A percentile compares a stretch with the other conserved stretches of the same genome.
Evolutionary conservation across 2,329 filamentous ascomycete genomes (phyloP).

Genomic region (Cladophialophora carrionii): DNA sequence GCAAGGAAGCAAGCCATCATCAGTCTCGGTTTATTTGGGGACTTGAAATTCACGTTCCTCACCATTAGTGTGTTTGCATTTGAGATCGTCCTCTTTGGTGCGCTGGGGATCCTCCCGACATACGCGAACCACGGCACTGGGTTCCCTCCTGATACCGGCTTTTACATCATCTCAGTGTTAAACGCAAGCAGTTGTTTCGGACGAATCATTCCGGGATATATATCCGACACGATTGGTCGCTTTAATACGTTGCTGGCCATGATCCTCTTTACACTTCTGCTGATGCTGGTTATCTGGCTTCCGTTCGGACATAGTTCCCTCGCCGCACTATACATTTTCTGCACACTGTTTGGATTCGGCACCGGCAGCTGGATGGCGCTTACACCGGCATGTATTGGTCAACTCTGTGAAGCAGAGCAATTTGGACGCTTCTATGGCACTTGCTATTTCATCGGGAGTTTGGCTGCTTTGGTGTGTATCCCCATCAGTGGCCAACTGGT

Average conservation of each 20-base stretch:
- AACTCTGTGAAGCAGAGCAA: conserved; percentile 53
- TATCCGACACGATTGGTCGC: conserved; percentile 50
- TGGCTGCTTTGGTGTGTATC: conserved; percentile 52
- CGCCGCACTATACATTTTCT: conserved; percentile 50
- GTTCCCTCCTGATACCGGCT: conserved; percentile 43
- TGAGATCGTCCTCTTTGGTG: conserved; percentile 56
- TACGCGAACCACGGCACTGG: conserved; percentile 49
- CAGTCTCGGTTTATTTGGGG: conserved; percentile 49
- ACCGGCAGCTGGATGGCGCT: conserved; percentile 52
- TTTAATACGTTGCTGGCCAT: conserved; percentile 52
- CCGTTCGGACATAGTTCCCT: conserved; percentile 50
- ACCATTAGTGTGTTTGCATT: conserved; percentile 51
- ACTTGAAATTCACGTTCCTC: conserved; percentile 49
- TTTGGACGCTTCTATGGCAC: conserved; percentile 56
- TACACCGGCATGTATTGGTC: conserved; percentile 50
- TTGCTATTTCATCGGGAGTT: conserved; percentile 52
- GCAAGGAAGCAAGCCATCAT: conserved; percentile 41
- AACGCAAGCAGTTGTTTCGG: conserved; percentile 52
- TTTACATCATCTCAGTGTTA: conserved; percentile 51
- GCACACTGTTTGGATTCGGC: conserved; percentile 55
- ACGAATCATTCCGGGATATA: conserved; percentile 50
- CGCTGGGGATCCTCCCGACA: conserved; percentile 53
- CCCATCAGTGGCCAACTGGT: conserved; percentile 54
- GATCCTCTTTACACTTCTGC: conserved; percentile 45
- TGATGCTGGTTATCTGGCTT: conserved; percentile 51